phyloP scores from a whole-genome alignment of 164 flowering plant genomes.

The Saururus chinensis region DNA sequence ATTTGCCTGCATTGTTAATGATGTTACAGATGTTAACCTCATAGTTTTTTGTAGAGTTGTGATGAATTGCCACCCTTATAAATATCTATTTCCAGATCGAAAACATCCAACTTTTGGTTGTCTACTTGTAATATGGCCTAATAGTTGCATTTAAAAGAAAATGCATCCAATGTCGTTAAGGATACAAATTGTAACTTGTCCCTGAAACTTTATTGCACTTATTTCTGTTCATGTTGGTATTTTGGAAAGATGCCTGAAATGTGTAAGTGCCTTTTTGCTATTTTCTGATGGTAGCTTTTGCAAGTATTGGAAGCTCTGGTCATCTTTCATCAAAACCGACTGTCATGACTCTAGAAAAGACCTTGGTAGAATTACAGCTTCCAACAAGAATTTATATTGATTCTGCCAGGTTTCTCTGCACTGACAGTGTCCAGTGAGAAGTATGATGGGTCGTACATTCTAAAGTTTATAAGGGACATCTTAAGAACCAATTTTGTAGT shows the following conservation, averaged over 20 bases:
- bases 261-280: not conserved
- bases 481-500: not conserved
- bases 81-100: too few relatives aligned
- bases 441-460: slow-evolving; percentile 88
- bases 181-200: too few relatives aligned
- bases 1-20: too few relatives aligned
- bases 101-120: too few relatives aligned
- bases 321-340: not conserved
- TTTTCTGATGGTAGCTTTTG: not conserved
- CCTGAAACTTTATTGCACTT: not conserved
- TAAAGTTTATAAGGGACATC: not conserved
- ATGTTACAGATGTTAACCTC: too few relatives aligned
- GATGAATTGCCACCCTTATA: too few relatives aligned
- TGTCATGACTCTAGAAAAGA: slow-evolving; percentile 32
- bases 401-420: slow-evolving; percentile 96
- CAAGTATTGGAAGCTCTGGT: not conserved
- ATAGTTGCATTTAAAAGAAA: too few relatives aligned
- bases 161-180: too few relatives aligned
- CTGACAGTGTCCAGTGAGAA: slow-evolving; percentile 99
- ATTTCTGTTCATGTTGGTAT: not conserved
- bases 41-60: too few relatives aligned
- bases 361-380: slow-evolving; percentile 40
- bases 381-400: slow-evolving; percentile 41
- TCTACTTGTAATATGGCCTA: too few relatives aligned
- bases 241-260: not conserved